Base-by-base conservation (phyloP, 2,329 filamentous ascomycete genomes). In the Colletotrichum gloeosporioides region DNA sequence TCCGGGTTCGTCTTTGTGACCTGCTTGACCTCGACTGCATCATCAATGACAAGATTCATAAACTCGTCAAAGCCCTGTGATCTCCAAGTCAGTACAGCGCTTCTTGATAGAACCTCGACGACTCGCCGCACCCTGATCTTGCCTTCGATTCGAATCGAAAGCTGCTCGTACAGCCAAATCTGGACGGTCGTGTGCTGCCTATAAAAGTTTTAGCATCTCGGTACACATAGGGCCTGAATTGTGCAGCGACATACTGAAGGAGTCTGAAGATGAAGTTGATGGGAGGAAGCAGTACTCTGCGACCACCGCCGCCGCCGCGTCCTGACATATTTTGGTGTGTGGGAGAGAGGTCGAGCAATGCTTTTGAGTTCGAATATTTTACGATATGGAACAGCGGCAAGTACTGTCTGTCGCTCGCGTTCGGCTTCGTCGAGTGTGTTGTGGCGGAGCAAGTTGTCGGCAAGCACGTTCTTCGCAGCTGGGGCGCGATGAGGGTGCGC, bases 31-130 rank as follows among this genome's bases (percentile, higher is more conserved):
- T 99, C 96, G 73, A 98, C 92, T 34, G 97, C 97, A 81, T 99
- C 96, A 83, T 99, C 97, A 79, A 98, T 91, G 53, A 99, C 97
- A 66, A 99, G 89, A 88, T 99, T 99, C 96, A 99, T 98, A 88
- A 99, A 99, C 86, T 99, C 97, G 84, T 99, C 97, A 80, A 99
- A 99, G 16, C 97, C 96, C 96, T 98, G 78, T 3, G 57, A 31
- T 9, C n/a, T 4, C 32, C 13, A 22, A 66, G 75, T 82, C 71
- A 82, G 79, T 61, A 44, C 55, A 18, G 4, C 36, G 27, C 10
- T 4, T 25, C 10, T 18, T n/a, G 15, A 39, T 31, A 22, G 22
- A 16, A 66, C 25, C n/a, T 16, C 18, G 6, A 25, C 16, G 12
- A 34, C 25, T 25, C n/a, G 57, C 86, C 93, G 78, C 85, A 98